Conservation (phyloP, 305 asterid genomes). For the Solanum aculeatissimum region DNA sequence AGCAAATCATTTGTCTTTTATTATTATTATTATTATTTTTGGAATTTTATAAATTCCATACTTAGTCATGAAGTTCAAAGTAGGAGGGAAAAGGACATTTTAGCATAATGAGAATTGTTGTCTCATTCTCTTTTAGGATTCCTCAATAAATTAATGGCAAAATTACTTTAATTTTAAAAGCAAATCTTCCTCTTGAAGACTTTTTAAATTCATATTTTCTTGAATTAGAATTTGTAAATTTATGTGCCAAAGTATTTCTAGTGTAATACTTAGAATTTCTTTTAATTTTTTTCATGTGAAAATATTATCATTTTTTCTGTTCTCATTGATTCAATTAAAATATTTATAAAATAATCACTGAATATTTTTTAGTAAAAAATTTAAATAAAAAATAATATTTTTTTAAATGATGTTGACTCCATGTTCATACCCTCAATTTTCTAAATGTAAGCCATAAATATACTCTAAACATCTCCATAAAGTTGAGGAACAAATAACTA, state of each 20-base stretch:
- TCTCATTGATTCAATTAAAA: rapidly evolving
- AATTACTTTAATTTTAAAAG: not conserved
- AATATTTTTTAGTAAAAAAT: not conserved
- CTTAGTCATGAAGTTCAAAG: not conserved
- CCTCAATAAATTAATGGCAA: not conserved
- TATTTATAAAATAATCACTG: not conserved
- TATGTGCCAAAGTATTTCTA: not conserved
- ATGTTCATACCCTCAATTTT: not conserved
- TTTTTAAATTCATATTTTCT: not conserved
- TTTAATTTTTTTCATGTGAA: not conserved
- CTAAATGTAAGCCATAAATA: not conserved
- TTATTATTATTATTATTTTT: not conserved
- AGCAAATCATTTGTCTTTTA: not conserved
- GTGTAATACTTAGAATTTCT: not conserved
- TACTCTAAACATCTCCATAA: too few relatives aligned
- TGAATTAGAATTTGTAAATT: not conserved
- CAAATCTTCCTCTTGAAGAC: not conserved
- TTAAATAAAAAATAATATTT: not conserved
- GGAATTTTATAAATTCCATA: not conserved
- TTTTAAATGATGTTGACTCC: not conserved
- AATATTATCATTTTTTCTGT: not conserved
- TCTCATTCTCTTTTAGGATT: not conserved
- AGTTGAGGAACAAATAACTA: not conserved
- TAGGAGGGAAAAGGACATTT: not conserved
- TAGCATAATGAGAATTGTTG: not conserved